Conservation (phyloP, 192 early-diverging fungal genomes). For the Allomyces javanicus region DNA sequence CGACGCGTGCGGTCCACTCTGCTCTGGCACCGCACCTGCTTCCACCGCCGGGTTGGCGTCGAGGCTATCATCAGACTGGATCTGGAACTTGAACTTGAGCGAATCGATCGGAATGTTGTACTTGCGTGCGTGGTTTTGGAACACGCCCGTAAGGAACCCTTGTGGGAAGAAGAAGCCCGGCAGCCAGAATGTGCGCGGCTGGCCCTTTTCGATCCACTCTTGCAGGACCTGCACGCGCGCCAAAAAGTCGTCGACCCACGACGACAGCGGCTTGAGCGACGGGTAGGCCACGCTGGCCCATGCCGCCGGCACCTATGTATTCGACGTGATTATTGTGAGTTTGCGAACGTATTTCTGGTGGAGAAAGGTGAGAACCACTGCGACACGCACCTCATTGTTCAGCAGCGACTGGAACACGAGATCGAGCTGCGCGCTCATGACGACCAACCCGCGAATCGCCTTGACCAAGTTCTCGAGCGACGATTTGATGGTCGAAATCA, state of each 20-base stretch:
- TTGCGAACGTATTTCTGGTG: too few species aligned
- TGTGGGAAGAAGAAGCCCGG: conserved; percentile 48
- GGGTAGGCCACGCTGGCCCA: conserved; percentile 34
- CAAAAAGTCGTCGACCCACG: conserved; percentile 38
- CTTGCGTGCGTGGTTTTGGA: conserved; percentile 37
- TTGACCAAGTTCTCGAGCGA: conserved; percentile 35
- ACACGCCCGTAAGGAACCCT: conserved; percentile 37
- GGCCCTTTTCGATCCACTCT: conserved; percentile 25
- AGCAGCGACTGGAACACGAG: conserved; percentile 44
- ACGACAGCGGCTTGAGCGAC: conserved; percentile 30
- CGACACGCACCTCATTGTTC: neutral
- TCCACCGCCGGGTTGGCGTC: conserved; percentile 1
- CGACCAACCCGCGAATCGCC: conserved; percentile 21
- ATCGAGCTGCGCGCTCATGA: conserved; percentile 2
- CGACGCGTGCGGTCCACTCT: neutral
- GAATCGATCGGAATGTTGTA: conserved; percentile 41
- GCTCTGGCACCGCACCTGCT: neutral
- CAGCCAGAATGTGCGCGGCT: conserved; percentile 36
- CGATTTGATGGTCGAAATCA: conserved; percentile 45
- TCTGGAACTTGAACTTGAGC: conserved; percentile 24
- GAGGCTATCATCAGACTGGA: conserved; percentile 19
- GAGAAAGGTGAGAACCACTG: too few species aligned
- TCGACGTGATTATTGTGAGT: neutral
- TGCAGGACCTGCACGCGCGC: conserved; percentile 16
- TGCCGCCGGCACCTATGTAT: conserved; percentile 19